Percentiles rank a stretch among this genome's conserved stretches.
These are phyloP conservation scores for Jaminaea rosea DNA, from an alignment of 1,284 basidiomycete genomes.

Conservation along the genomic window DNA sequence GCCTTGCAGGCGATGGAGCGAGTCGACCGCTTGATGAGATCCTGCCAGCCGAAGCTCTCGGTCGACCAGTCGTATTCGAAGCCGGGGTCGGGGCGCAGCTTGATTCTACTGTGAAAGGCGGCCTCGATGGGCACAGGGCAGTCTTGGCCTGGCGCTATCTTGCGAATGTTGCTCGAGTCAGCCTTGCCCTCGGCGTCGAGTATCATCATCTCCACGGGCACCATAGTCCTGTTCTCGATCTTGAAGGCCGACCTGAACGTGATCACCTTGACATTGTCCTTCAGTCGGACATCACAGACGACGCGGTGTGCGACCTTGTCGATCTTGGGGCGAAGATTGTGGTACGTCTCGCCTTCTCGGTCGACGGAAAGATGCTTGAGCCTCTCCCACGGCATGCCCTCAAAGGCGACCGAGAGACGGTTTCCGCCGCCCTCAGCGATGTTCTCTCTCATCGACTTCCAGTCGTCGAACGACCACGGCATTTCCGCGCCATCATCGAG, in stretches of 20 bases:
- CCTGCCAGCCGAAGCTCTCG: slow-evolving; percentile 77
- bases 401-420: slow-evolving; percentile 55
- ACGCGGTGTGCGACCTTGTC: slow-evolving; percentile 71
- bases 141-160: slow-evolving; percentile 79
- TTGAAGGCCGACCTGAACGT: slow-evolving; percentile 89
- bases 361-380: slow-evolving; percentile 84
- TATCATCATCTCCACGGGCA: slow-evolving; percentile 85
- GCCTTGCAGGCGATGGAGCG: slow-evolving; percentile 81
- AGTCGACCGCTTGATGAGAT: slow-evolving; percentile 64
- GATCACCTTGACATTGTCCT: slow-evolving; percentile 90
- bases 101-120: slow-evolving; percentile 72
- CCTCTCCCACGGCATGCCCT: slow-evolving; percentile 83
- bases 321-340: slow-evolving; percentile 70
- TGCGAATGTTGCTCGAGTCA: slow-evolving; percentile 69
- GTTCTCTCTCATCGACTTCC: slow-evolving; percentile 77
- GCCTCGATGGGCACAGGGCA: slow-evolving; percentile 86
- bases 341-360: slow-evolving; percentile 83
- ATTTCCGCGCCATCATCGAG: slow-evolving; percentile 63
- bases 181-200: slow-evolving; percentile 71
- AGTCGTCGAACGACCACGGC: slow-evolving; percentile 97
- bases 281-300: slow-evolving; percentile 79
- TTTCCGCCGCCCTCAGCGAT: slow-evolving; percentile 33
- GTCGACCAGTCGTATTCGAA: slow-evolving; percentile 90
- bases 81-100: slow-evolving; percentile 86
- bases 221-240: slow-evolving; percentile 81